These are phyloP conservation scores for Bisporella sp. DNA, from an alignment of 2,329 filamentous ascomycete genomes.

Conservation along the genomic window DNA sequence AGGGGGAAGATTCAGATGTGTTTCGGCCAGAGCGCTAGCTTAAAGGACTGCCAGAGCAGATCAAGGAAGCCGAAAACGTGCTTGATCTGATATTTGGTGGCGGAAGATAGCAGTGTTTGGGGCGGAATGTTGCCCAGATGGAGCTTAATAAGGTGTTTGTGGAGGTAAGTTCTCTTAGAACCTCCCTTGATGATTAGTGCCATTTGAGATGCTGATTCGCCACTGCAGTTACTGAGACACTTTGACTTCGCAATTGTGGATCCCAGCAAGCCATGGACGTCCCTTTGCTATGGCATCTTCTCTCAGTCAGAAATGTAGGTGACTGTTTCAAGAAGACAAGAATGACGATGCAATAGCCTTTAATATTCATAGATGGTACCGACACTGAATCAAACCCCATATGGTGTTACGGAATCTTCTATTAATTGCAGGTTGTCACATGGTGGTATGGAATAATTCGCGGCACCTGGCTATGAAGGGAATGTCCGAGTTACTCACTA, in stretches of 20 bases:
- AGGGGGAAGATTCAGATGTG: constrained; percentile 30
- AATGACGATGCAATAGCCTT: constrained; percentile 9
- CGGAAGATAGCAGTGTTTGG: constrained; percentile 37
- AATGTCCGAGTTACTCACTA: constrained; percentile 17
- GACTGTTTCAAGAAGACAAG: not conserved
- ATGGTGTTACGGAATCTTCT: too few relatives aligned
- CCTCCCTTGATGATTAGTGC: not conserved
- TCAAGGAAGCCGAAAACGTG: constrained; percentile 28
- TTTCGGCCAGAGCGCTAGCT: constrained; percentile 42
- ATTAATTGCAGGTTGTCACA: too few relatives aligned
- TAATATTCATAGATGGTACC: too few relatives aligned
- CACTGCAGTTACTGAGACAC: constrained; percentile 2
- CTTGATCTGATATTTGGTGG: constrained; percentile 35
- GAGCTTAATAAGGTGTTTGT: constrained; percentile 41
- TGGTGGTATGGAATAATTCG: too few relatives aligned
- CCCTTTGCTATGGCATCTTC: constrained; percentile 4
- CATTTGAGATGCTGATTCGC: too few relatives aligned
- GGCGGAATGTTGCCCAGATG: constrained; percentile 39
- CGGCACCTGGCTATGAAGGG: not conserved
- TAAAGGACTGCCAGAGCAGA: constrained; percentile 18
- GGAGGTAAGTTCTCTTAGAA: constrained; percentile 30
- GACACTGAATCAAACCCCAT: too few relatives aligned
- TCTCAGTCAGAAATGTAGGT: constrained; percentile 7
- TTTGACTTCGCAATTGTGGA: constrained; percentile 6
- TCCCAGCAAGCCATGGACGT: constrained; percentile 3